Evolutionary conservation across 495 filamentous ascomycete genomes (phyloP), one percentile per base, ranked within the genome.

Genomic region (Penicillium pancosmium): DNA sequence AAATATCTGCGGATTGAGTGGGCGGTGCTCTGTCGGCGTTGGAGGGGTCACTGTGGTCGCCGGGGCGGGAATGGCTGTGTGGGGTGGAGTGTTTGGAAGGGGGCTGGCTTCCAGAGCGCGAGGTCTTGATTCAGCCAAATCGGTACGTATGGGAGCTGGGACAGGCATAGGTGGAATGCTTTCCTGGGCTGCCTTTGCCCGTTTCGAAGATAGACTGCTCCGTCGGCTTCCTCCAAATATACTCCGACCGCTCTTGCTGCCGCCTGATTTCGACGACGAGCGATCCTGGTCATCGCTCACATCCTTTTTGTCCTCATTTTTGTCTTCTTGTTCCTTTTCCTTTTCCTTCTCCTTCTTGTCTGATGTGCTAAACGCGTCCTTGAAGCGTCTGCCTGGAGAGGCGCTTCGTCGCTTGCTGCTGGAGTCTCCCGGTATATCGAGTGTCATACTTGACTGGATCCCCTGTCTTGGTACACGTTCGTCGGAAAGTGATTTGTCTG

Each of bases 1-100:
- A 8, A 68, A 50, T 13, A 76, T 61, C 27, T 58, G 60, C 10
- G 60, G 35, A 40, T 18, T 52, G 21, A 65, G 57, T 5, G 62
- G 65, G 21, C 46, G 67, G 48, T 68, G 48, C 38, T 78, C 76
- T 11, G 68, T 76, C 10, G 82, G 82, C 10, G 82, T 83, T 2
- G 82, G 82, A 12, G 82, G 82, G n/a, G 82, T 85, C 43, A 83
- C 73, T 11, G 79, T 83, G 4, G 81, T 84, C 7, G 75, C 60
- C 12, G 81, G 81, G 4, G 77, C 67, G 5, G 73, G 71, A 25
- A 77, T 63, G 25, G 73, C 74, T 16, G 74, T 73, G 57, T 68
- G 74, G 1, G 77, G 74, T 44, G 80, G 79, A 36, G 80, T 82
- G 34, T 72, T 73, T 25, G 80, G 75, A 31, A 66, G 34, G 9